Evolutionary conservation across 1,284 basidiomycete genomes (phyloP).

Genomic region (Ceratobasidium sp.): DNA sequence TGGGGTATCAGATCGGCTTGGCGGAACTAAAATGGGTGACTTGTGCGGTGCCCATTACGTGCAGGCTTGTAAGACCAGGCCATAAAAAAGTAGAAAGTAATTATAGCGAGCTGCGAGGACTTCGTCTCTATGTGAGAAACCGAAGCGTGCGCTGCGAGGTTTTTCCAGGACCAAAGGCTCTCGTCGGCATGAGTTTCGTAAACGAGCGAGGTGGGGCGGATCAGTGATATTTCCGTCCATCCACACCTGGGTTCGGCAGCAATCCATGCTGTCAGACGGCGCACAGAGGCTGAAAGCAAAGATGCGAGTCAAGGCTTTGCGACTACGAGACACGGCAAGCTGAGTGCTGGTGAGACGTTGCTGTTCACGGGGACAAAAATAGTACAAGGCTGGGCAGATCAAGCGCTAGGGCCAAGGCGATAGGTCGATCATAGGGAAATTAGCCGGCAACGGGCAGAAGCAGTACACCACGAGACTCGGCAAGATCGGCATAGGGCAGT

Average conservation of each 20-base stretch:
- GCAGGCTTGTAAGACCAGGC: neutral
- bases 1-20: neutral
- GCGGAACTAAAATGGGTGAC: constrained; percentile 22
- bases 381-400: constrained; percentile 3
- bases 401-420: constrained; percentile 18
- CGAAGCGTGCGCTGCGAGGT: neutral
- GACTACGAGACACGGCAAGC: too few species aligned
- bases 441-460: constrained; percentile 10
- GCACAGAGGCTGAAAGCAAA: neutral
- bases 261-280: neutral
- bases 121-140: neutral
- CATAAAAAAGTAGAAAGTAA: neutral
- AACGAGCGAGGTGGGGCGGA: neutral
- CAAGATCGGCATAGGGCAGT: neutral
- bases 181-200: constrained; percentile 27
- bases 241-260: constrained; percentile 3
- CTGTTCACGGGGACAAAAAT: neutral
- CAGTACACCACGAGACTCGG: constrained; percentile 1
- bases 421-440: neutral
- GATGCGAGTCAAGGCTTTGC: too few species aligned
- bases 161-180: neutral
- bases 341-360: neutral
- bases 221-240: neutral
- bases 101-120: neutral
- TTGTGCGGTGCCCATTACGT: neutral